Evolutionary conservation across 2,329 filamentous ascomycete genomes (phyloP), one percentile per base, ranked within the genome.

Genomic region (Arthrinium phaeospermum): DNA sequence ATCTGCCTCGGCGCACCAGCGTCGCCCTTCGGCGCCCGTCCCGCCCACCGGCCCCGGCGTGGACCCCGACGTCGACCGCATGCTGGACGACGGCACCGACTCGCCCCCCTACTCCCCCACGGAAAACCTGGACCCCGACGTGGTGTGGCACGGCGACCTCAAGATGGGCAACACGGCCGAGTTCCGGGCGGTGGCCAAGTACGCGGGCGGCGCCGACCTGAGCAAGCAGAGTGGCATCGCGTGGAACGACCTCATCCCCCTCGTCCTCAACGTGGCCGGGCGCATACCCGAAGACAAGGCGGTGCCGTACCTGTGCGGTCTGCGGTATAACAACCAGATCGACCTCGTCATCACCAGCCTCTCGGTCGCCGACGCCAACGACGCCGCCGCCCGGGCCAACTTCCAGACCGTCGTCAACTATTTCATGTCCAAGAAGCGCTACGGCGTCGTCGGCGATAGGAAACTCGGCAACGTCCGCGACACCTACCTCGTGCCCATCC

Each of bases 401-500:
- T 97, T 97, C 79, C 88, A 93, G 75, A 88, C 89, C 24, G 86
- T 98, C n/a, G 94, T 95, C 78, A 89, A 95, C 70, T 98, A 99
- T 83, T 98, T 99, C 80, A 86, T 91, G 57, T 88, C 88, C 69
- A 94, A 96, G 79, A 90, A 93, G 75, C 89, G 95, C 46, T 99
- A 97, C 80, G 96, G 95, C 27, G 96, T 98, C 1, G 88, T 98
- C 8, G 92, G 92, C 19, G 93, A 96, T 79, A 93, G 93, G 80
- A 89, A 89, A 0, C 84, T 91, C 44, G 89, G 91, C 27, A 92
- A 94, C 73, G 93, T 98, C 68, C 92, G 95, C 73, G 96, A 98
- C 79, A 94, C 95, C 1, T 98, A 98, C 81, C 89, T 98, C 45
- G 92, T 98, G 13, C 96, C 96, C 0, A 90, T 98, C 5, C 90